Evolutionary conservation across 805 yeast species (phyloP), one percentile per base, ranked within the genome.

Genomic region (Yamadazyma paraphyllophila): DNA sequence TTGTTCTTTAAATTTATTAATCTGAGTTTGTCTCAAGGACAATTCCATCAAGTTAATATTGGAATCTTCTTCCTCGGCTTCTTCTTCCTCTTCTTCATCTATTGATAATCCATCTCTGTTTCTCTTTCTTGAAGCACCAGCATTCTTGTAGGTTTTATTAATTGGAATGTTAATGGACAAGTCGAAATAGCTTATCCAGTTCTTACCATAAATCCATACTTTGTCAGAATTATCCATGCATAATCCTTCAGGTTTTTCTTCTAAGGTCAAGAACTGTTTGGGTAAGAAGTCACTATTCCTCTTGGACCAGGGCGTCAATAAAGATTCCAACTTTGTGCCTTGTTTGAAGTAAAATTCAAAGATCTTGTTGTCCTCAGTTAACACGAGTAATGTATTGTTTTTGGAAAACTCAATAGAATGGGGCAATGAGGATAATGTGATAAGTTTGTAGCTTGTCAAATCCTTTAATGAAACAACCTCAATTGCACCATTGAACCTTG

Each of bases 131-230:
- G 61, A 48, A 31, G 49, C 51, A 6, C 51, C 50, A 53, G 62
- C 36, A 17, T 62, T 59, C 59, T 57, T 59, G 43, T 60, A 60
- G 27, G 44, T 34, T 49, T 65, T 67, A 44, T 57, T 55, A 14
- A 74, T 63, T 11, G 88, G 85, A 42, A 82, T 62, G 56, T 84
- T 79, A 43, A 73, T 60, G 7, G 74, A 62, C 52, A 87, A 65
- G 62, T 92, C 92, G 41, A 92, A 76, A 61, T 78, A 86, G 3
- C 85, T 78, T 12, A 91, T 53, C 96, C 96, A 92, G 42, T 78
- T 78, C 15, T 86, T 74, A 1, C 97, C 96, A 79, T 88, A 90
- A n/a, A 89, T 65, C 97, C 97, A 92, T 12, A 85, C 67, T 29
- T 67, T 57, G 5, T 34, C 14, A 1, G 65, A 53, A 8, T 45